Evolutionary conservation across 2,329 filamentous ascomycete species (phyloP).

Genomic region (Nemania diffusa): DNA sequence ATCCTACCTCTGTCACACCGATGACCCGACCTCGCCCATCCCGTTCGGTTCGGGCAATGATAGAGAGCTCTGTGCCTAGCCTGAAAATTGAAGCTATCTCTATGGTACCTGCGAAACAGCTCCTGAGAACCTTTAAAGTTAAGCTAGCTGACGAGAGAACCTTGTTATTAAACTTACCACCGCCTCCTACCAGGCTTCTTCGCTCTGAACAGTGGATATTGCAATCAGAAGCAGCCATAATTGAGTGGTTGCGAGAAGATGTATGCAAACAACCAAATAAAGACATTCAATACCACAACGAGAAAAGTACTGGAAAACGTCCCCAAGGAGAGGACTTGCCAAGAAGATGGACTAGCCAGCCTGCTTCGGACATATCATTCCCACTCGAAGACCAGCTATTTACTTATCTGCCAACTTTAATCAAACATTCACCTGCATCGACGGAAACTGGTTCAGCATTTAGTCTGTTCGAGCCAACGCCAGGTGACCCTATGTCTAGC

Average conservation of each 20-base stretch:
- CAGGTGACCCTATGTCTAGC: constrained; percentile 53
- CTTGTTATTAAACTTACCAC: constrained; percentile 57
- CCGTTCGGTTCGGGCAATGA: constrained; percentile 51
- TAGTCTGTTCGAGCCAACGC: constrained; percentile 55
- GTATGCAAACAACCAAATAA: constrained; percentile 20
- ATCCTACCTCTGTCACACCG: constrained; percentile 41
- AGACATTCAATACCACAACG: background rate
- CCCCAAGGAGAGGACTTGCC: background rate
- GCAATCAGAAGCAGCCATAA: constrained; percentile 56
- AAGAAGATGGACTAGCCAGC: background rate
- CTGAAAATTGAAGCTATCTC: constrained; percentile 50
- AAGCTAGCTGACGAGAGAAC: constrained; percentile 54
- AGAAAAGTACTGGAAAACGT: background rate
- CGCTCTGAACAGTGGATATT: constrained; percentile 59
- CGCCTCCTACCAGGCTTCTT: constrained; percentile 57
- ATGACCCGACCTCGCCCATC: constrained; percentile 51
- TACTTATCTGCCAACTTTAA: constrained; percentile 53
- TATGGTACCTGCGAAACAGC: constrained; percentile 51
- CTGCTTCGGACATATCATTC: constrained; percentile 24
- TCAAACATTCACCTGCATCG: constrained; percentile 52
- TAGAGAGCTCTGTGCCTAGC: constrained; percentile 50
- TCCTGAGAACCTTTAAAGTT: constrained; percentile 57
- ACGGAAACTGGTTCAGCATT: constrained; percentile 52
- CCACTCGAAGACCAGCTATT: constrained; percentile 41
- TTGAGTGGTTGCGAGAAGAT: constrained; percentile 57